These are phyloP conservation scores for Osmozyma mogii DNA, from an alignment of 805 yeast genomes.

Conservation along the genomic window DNA sequence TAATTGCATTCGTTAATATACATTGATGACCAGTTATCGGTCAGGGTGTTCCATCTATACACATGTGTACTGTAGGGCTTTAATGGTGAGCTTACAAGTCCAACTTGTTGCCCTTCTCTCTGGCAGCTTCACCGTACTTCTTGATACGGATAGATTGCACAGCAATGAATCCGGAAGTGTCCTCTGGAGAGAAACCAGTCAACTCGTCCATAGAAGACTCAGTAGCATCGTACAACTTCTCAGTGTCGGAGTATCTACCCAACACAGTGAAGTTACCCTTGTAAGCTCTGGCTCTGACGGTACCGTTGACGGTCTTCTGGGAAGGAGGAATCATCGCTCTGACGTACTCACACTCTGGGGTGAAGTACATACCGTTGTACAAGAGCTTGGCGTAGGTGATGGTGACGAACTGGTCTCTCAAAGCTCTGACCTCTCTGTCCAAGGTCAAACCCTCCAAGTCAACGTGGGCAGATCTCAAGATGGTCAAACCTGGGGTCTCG, in stretches of 20 bases:
- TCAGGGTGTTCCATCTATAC: neutral
- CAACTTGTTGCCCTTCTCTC: slow-evolving; percentile 60
- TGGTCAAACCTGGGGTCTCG: slow-evolving; percentile 97
- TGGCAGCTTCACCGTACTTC: slow-evolving; percentile 94
- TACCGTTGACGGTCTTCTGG: slow-evolving; percentile 92
- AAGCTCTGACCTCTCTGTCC: slow-evolving; percentile 95
- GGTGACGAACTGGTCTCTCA: slow-evolving; percentile 95
- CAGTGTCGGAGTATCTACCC: slow-evolving; percentile 94
- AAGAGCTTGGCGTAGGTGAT: slow-evolving; percentile 82
- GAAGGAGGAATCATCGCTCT: slow-evolving; percentile 93
- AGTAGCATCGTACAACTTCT: slow-evolving; percentile 94
- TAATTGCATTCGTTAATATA: neutral
- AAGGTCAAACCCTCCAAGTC: slow-evolving; percentile 95
- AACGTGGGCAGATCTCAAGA: slow-evolving; percentile 88
- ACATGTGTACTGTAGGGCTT: neutral
- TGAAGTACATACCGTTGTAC: slow-evolving; percentile 96
- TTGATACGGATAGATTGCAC: slow-evolving; percentile 97
- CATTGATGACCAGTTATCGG: neutral
- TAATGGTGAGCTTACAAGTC: slow-evolving; percentile 24
- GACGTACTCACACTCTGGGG: slow-evolving; percentile 96
- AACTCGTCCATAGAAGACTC: slow-evolving; percentile 99
- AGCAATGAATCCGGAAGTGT: slow-evolving; percentile 94
- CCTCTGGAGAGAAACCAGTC: slow-evolving; percentile 95
- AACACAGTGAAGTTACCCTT: slow-evolving; percentile 79
- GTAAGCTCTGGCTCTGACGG: slow-evolving; percentile 87